These are phyloP conservation scores for Suillus fuscotomentosus DNA, from an alignment of 768 basidiomycete genomes.

Conservation along the genomic window DNA sequence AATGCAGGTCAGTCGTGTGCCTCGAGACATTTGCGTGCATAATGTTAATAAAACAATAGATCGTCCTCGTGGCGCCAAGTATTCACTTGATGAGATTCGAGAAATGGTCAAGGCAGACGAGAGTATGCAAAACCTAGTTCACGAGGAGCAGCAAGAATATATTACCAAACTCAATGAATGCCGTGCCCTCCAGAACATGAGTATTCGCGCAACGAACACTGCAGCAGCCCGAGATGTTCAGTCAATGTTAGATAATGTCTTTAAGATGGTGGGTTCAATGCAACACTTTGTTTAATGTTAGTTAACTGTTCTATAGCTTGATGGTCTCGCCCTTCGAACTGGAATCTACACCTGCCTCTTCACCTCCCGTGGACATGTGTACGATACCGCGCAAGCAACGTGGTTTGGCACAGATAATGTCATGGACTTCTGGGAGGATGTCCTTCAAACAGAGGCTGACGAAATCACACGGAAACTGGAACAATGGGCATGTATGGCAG, in stretches of 20 bases:
- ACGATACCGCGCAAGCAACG: neutral
- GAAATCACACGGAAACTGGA: neutral
- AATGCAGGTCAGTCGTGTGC: neutral
- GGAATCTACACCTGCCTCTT: conserved; percentile 5
- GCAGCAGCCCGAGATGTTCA: conserved; percentile 7
- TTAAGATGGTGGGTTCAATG: neutral
- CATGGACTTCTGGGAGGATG: conserved; percentile 11
- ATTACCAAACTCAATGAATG: neutral
- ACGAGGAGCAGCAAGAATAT: neutral
- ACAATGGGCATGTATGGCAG: conserved; percentile 7
- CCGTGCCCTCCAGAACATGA: neutral
- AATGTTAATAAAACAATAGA: neutral
- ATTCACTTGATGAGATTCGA: neutral
- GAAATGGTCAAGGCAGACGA: neutral
- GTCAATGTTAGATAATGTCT: neutral
- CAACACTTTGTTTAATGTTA: neutral
- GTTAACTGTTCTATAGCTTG: neutral
- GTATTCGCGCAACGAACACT: conserved; percentile 3
- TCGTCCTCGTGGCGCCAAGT: neutral
- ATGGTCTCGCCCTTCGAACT: neutral
- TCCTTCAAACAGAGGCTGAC: conserved; percentile 3
- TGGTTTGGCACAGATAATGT: conserved; percentile 8
- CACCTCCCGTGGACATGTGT: neutral
- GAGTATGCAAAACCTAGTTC: neutral
- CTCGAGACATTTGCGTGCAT: no score